Evolutionary conservation across 2,329 filamentous ascomycete species (phyloP).

Genomic region (Stenocarpella maydis): DNA sequence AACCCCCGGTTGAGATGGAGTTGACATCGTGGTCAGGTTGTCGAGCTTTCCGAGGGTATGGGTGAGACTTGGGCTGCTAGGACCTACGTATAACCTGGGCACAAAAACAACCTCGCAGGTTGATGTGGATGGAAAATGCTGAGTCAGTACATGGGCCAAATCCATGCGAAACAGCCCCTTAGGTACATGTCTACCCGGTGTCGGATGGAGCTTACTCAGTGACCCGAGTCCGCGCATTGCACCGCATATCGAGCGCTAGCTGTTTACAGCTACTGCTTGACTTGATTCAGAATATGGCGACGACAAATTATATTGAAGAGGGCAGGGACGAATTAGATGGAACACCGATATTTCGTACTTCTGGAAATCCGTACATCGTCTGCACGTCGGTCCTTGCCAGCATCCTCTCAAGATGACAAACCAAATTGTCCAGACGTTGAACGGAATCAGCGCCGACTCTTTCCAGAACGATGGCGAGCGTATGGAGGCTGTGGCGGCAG

Average conservation of each 20-base stretch:
- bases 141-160: background rate
- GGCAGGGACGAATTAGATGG: background rate
- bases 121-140: background rate
- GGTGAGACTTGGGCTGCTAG: background rate
- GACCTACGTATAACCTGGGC: background rate
- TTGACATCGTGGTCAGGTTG: no score
- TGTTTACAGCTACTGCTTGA: background rate
- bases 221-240: slow-evolving; percentile 11
- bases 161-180: slow-evolving; percentile 6
- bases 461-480: slow-evolving; percentile 11
- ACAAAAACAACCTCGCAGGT: background rate
- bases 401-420: background rate
- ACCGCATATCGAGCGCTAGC: background rate
- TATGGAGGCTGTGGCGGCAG: slow-evolving; percentile 15
- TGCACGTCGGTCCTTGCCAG: background rate
- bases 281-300: background rate
- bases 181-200: slow-evolving; percentile 15
- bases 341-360: background rate
- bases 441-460: slow-evolving; percentile 13
- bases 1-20: no score
- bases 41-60: no score
- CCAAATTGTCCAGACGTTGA: slow-evolving; percentile 21
- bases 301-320: background rate
- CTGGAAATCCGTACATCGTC: background rate
- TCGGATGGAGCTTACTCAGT: slow-evolving; percentile 11